Evolutionary conservation across 495 filamentous ascomycete genomes (phyloP).

Genomic region (Daldinia concentrica): DNA sequence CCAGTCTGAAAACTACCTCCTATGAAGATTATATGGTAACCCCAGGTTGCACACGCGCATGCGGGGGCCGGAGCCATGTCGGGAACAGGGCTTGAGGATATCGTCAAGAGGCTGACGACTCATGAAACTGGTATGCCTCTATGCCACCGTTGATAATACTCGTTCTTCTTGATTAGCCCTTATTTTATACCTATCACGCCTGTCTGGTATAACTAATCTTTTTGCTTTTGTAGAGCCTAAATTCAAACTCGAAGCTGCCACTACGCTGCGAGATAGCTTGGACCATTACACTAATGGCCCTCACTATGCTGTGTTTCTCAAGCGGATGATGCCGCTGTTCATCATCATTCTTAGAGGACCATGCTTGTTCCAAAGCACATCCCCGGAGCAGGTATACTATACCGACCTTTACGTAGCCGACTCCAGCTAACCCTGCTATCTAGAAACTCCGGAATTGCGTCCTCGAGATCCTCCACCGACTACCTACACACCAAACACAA

Average conservation of each 20-base stretch:
- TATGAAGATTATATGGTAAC: slow-evolving; percentile 9
- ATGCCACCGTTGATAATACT: not conserved
- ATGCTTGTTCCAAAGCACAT: slow-evolving; percentile 89
- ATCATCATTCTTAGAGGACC: slow-evolving; percentile 83
- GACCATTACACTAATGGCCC: slow-evolving; percentile 68
- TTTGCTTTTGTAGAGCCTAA: slow-evolving; percentile 68
- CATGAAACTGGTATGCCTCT: slow-evolving; percentile 58
- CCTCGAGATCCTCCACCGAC: slow-evolving; percentile 91
- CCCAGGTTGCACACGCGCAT: slow-evolving; percentile 24
- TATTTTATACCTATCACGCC: not conserved
- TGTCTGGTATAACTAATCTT: slow-evolving; percentile 16
- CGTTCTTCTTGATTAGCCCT: not conserved
- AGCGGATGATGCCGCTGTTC: slow-evolving; percentile 90
- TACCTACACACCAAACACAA: slow-evolving; percentile 73
- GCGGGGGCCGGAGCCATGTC: slow-evolving; percentile 59
- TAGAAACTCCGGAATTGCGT: slow-evolving; percentile 90
- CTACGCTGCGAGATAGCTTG: slow-evolving; percentile 83
- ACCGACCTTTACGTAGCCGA: slow-evolving; percentile 8
- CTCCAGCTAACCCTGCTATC: slow-evolving; percentile 30
- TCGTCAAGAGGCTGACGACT: slow-evolving; percentile 62
- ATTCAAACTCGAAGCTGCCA: slow-evolving; percentile 76
- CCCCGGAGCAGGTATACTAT: slow-evolving; percentile 75
- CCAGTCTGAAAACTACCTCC: not conserved
- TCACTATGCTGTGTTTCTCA: slow-evolving; percentile 78
- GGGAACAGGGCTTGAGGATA: slow-evolving; percentile 60